Evolutionary conservation across 768 basidiomycete species (phyloP).

Genomic region (Suillus subluteus): DNA sequence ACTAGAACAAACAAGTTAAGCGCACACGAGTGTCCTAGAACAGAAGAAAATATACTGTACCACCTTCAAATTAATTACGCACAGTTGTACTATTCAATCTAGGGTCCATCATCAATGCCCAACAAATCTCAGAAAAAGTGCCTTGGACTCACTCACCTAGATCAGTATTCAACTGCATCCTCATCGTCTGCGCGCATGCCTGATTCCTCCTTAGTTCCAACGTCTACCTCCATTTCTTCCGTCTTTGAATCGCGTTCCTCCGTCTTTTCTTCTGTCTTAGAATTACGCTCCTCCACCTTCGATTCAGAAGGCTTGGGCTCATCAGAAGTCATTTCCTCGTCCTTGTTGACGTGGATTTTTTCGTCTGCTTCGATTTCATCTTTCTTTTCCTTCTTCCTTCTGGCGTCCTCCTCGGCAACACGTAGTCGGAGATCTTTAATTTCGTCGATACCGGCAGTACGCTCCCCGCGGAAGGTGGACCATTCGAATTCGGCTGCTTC

Average conservation of each 20-base stretch:
- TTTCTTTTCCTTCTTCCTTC: constrained; percentile 42
- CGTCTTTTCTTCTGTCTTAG: constrained; percentile 31
- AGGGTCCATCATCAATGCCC: background rate
- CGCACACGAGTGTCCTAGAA: constrained; percentile 5
- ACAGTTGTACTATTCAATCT: constrained; percentile 7
- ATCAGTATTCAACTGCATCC: constrained; percentile 79
- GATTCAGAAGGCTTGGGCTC: constrained; percentile 18
- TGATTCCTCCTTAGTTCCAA: constrained; percentile 35
- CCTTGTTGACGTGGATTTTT: constrained; percentile 22
- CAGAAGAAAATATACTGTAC: constrained; percentile 7
- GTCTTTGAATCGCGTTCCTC: constrained; percentile 41
- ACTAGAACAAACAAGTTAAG: constrained; percentile 12
- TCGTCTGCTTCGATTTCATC: constrained; percentile 34
- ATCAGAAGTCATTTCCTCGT: constrained; percentile 40
- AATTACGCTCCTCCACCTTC: constrained; percentile 14
- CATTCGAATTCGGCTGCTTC: constrained; percentile 73
- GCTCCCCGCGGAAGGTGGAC: constrained; percentile 63
- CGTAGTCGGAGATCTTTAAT: constrained; percentile 62
- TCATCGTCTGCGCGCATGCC: constrained; percentile 72
- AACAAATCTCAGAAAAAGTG: background rate
- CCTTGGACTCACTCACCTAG: background rate
- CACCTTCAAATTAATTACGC: constrained; percentile 9
- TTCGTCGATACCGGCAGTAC: constrained; percentile 59
- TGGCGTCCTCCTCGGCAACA: constrained; percentile 67
- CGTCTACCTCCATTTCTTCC: constrained; percentile 30